Evolutionary conservation across 1,284 basidiomycete genomes (phyloP).

Genomic region (Puccinia hordei): DNA sequence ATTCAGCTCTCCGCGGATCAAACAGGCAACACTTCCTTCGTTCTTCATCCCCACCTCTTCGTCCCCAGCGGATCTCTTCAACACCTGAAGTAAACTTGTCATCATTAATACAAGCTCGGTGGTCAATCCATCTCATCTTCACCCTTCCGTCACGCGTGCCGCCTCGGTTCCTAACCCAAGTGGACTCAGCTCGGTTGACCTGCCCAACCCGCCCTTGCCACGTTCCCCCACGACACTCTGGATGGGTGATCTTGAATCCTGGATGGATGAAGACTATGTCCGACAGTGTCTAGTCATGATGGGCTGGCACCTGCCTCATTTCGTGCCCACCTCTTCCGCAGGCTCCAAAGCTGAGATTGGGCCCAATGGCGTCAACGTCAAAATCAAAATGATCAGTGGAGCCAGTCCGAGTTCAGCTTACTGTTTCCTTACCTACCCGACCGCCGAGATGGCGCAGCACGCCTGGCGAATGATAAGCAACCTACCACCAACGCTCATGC

Average conservation of each 20-base stretch:
- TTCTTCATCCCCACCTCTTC: too few species aligned
- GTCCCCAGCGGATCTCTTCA: too few species aligned
- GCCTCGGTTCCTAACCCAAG: too few species aligned
- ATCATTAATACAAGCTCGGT: too few species aligned
- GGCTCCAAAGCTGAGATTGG: conserved; percentile 65
- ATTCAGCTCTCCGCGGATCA: too few species aligned
- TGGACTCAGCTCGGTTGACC: too few species aligned
- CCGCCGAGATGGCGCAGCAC: conserved; percentile 69
- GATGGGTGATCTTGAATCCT: conserved; percentile 80
- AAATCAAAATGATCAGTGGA: conserved; percentile 64
- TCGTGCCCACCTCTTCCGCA: conserved; percentile 60
- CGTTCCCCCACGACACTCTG: conserved; percentile 64
- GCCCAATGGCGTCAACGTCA: conserved; percentile 71
- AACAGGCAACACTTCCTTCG: too few species aligned
- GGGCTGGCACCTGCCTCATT: conserved; percentile 53
- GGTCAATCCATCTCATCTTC: too few species aligned
- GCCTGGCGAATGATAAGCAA: conserved; percentile 62
- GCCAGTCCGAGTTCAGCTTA: conserved; percentile 74
- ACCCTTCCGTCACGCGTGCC: too few species aligned
- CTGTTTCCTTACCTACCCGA: conserved; percentile 80
- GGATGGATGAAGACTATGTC: conserved; percentile 89
- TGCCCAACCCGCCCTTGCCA: conserved; percentile 19
- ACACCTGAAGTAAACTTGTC: too few species aligned
- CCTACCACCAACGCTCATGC: conserved; percentile 68
- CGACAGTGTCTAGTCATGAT: conserved; percentile 66